Conservation (phyloP, 78 protist genomes). For the Tieghemostelium lacteum region DNA sequence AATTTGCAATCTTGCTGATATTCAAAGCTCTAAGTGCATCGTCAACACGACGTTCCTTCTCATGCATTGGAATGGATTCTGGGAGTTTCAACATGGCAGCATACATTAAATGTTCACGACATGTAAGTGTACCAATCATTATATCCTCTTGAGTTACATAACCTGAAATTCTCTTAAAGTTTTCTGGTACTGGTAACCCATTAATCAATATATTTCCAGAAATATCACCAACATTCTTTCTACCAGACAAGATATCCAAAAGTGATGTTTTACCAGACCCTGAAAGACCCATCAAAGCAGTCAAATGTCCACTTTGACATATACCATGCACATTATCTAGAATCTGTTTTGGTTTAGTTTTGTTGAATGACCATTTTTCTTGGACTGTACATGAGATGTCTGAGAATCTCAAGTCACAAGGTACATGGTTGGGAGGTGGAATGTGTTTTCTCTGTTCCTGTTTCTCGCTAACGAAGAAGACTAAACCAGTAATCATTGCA, state of each 20-base stretch:
- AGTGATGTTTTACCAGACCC: slow-evolving; percentile 82
- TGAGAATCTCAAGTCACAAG: slow-evolving; percentile 29
- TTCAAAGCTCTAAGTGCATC: slow-evolving; percentile 75
- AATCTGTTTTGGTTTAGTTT: slow-evolving; percentile 1
- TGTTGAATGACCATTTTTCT: slow-evolving; percentile 1
- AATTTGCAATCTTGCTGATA: slow-evolving; percentile 63
- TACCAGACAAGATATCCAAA: slow-evolving; percentile 77
- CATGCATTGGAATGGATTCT: slow-evolving; percentile 10
- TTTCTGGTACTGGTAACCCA: slow-evolving; percentile 39
- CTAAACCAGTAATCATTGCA: not conserved
- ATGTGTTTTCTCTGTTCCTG: slow-evolving; percentile 39
- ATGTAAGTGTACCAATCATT: slow-evolving; percentile 83
- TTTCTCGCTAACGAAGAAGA: not conserved
- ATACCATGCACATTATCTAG: slow-evolving; percentile 65
- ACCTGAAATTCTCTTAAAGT: slow-evolving; percentile 78
- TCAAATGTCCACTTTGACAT: slow-evolving; percentile 67
- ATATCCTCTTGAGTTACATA: slow-evolving; percentile 92
- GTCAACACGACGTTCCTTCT: slow-evolving; percentile 33
- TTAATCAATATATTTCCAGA: slow-evolving; percentile 55
- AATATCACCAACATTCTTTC: slow-evolving; percentile 79
- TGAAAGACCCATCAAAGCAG: slow-evolving; percentile 80
- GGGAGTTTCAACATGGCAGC: slow-evolving; percentile 78
- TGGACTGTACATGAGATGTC: slow-evolving; percentile 28
- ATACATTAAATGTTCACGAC: slow-evolving; percentile 77
- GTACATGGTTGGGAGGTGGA: slow-evolving; percentile 12